Evolutionary conservation across 2,329 filamentous ascomycete species (phyloP).

Genomic region (Fusarium incarnatum): DNA sequence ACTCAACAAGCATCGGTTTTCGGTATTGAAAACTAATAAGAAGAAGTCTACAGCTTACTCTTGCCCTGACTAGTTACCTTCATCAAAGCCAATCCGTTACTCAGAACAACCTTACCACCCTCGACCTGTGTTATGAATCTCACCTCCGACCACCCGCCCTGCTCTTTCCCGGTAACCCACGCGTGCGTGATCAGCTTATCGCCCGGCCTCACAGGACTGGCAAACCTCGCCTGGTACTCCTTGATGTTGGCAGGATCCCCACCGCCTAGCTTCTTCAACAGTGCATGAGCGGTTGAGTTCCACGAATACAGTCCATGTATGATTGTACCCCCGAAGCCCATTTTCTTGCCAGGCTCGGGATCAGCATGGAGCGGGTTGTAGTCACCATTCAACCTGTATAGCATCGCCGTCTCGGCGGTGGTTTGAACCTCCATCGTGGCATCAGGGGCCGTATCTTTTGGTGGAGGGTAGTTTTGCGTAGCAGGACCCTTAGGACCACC

Average conservation of each 20-base stretch:
- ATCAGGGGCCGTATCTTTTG: conserved; percentile 51
- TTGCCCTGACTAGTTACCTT: neutral
- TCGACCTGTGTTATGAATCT: conserved; percentile 8
- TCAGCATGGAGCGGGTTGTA: conserved; percentile 62
- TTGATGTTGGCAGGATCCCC: conserved; percentile 56
- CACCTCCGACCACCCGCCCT: conserved; percentile 7
- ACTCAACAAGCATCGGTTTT: neutral
- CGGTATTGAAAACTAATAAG: neutral
- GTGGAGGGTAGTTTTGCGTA: conserved; percentile 48
- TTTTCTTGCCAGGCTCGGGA: conserved; percentile 55
- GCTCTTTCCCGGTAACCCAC: conserved; percentile 50
- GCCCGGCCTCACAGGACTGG: conserved; percentile 60
- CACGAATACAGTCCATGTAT: conserved; percentile 61
- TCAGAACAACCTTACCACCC: conserved; percentile 11
- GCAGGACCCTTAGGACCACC: conserved; percentile 55
- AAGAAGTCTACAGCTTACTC: conserved; percentile 1
- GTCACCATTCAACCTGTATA: conserved; percentile 61
- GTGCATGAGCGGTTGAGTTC: conserved; percentile 59
- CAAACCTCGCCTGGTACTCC: conserved; percentile 59
- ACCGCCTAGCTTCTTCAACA: conserved; percentile 55
- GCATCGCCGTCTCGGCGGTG: conserved; percentile 53
- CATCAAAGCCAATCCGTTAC: conserved; percentile 14
- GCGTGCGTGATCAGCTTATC: conserved; percentile 58
- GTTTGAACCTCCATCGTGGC: conserved; percentile 54
- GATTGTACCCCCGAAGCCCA: conserved; percentile 60